Conservation (phyloP, 1,284 basidiomycete genomes). For the Rhodotorula glutinis region DNA sequence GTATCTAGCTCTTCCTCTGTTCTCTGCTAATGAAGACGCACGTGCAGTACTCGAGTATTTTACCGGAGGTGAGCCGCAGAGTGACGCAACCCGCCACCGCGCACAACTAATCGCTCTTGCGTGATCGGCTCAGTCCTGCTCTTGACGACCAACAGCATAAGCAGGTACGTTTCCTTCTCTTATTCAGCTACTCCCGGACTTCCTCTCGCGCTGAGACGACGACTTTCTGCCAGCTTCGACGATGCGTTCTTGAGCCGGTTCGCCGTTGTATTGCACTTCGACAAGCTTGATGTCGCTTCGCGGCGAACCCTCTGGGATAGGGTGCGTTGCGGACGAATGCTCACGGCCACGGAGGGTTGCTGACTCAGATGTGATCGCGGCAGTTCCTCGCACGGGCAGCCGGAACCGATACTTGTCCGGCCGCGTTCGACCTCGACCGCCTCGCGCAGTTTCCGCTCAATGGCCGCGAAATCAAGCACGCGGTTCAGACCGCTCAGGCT, state of each 20-base stretch:
- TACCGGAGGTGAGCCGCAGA: constrained; percentile 10
- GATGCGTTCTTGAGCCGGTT: constrained; percentile 38
- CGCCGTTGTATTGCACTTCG: constrained; percentile 34
- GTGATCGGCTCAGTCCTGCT: constrained; percentile 22
- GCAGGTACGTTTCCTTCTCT: background rate
- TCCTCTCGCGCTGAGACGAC: no score
- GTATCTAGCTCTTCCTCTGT: no score
- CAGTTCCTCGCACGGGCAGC: constrained; percentile 14
- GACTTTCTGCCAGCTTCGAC: constrained; percentile 25
- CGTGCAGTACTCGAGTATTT: constrained; percentile 36
- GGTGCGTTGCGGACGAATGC: background rate
- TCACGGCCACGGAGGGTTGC: no score
- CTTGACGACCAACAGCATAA: constrained; percentile 35
- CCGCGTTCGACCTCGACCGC: constrained; percentile 17
- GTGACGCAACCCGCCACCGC: no score
- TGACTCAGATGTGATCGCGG: no score
- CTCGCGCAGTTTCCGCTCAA: constrained; percentile 23
- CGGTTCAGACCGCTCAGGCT: constrained; percentile 35
- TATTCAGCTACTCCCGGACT: no score
- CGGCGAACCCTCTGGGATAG: constrained; percentile 24
- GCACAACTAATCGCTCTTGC: no score
- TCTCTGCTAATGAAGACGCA: no score
- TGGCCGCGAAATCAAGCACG: constrained; percentile 38
- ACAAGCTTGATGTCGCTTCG: constrained; percentile 27
- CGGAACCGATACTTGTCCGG: background rate